Base-by-base conservation (phyloP, 2,329 filamentous ascomycete species). In the Parafenestella ontariensis region DNA sequence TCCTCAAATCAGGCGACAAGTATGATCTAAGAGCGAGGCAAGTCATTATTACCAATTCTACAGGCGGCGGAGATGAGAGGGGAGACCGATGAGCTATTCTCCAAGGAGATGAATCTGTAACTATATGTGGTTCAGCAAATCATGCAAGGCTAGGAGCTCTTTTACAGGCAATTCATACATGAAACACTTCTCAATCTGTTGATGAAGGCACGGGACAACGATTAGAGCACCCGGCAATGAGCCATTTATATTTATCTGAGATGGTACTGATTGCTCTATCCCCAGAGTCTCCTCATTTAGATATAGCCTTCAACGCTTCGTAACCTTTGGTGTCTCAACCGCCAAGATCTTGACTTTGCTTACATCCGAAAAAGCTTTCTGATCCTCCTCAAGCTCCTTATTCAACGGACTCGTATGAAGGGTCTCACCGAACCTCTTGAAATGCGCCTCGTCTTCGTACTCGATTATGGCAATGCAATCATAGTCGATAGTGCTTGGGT, bases 381-480 rank as follows among this genome's bases (percentile, higher is more conserved):
- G 47, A 49, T 67, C 64, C 6, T 48, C 54, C 0, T 49, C 48
- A 13, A 63, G 13, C 10, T 52, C 49, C 33, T 46, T 36, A 21
- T 37, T 46, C 21, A 42, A 49, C 36, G 60, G 56, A 21, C 43
- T 49, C 5, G 49, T 56, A 10, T 37, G 24, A 34, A 59, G 50
- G 15, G 49, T 55, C 17, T 50, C 52, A 37, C 53, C 49, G 43
- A 67, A 67, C 11, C 55, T 51, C 36, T 56, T 52, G 34, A 55
- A 67, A 40, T 67, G 65, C 21, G 42, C 59, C 28, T 56, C 55
- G 33, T 64, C 56, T 6, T 45, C 51, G 10, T 65, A 57, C 23
- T 65, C 67, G 5, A 67, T 49, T 5, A 56, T 58, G 2, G 58
- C 57, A 10, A 70, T 40, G 13, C 59, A 67, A 44, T 70, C 65